Evolutionary conservation across 768 basidiomycete genomes (phyloP), one percentile per base, ranked within the genome.

Genomic region (Hygrocybe punicea): DNA sequence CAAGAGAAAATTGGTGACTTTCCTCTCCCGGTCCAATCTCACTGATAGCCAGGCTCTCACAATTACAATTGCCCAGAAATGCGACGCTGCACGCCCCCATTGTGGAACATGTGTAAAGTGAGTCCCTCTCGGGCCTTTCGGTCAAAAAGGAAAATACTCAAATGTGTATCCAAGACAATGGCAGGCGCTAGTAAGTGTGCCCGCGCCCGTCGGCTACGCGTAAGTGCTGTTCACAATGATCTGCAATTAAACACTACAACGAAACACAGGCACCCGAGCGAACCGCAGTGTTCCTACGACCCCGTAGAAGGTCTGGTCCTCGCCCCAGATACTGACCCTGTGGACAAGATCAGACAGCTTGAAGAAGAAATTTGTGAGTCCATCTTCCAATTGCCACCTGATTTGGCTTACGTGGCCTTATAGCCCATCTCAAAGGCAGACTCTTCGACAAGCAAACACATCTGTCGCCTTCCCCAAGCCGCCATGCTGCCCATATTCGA

Each of bases 271-370:
- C 91, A 93, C 71, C 91, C 91, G n/a, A 76, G 82, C 9, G 89
- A 91, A 68, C 91, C 91, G 7, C 86, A 87, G 64, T 93, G 91
- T 64, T 83, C 83, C 9, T 93, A 93, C 68, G 91, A 93, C 71
- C 91, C 90, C 2, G 85, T 92, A 14, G 91, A 93, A 69, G 91
- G 91, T 16, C 70, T 92, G 36, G 78, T 83, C 7, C 80, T 93
- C 37, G 85, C 87, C 19, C 81, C 89, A 49, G 88, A 91, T 58
- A 84, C 81, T 11, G 87, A 92, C 69, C 89, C 89, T n/a, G 63
- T 82, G 11, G 87, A 90, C 59, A 89, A 86, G 69, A 90, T 93
- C 56, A 81, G 80, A 57, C 79, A 85, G 40, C 74, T 93, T 16
- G 91, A 93, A 69, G 83, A 84, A 56, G 84, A 92, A 76, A 85